Percentiles rank a stretch among this genome's conserved stretches.
These are phyloP conservation scores for Eurotiales sp. DNA, from an alignment of 2,329 filamentous ascomycete species.

Conservation along the genomic window DNA sequence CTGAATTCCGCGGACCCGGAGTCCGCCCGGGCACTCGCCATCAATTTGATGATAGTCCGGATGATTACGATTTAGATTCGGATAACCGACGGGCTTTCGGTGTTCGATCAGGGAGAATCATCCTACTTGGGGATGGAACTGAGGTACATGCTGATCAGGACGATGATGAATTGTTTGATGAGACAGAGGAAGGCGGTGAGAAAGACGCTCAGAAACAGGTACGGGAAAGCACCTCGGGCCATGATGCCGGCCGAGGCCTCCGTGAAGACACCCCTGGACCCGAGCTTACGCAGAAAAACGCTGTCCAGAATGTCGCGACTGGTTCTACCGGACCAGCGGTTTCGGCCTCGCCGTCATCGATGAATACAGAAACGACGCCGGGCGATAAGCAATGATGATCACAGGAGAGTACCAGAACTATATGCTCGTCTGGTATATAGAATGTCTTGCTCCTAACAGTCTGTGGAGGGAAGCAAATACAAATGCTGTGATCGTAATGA, in stretches of 20 bases:
- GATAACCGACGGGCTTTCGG: slow-evolving; percentile 63
- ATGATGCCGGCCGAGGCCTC: slow-evolving; percentile 30
- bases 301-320: slow-evolving; percentile 20
- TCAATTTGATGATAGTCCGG: slow-evolving; percentile 73
- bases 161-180: slow-evolving; percentile 92
- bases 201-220: slow-evolving; percentile 85
- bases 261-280: slow-evolving; percentile 53
- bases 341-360: slow-evolving; percentile 36
- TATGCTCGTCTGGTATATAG: slow-evolving; percentile 14
- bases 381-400: slow-evolving; percentile 16
- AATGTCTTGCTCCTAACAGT: slow-evolving; percentile 1
- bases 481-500: slow-evolving; percentile 11
- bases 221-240: slow-evolving; percentile 53
- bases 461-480: slow-evolving; percentile 16
- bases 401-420: too few relatives aligned
- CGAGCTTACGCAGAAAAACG: slow-evolving; percentile 31
- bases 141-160: slow-evolving; percentile 85
- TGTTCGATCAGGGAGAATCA: slow-evolving; percentile 76
- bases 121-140: slow-evolving; percentile 91
- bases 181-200: slow-evolving; percentile 77
- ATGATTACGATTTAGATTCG: slow-evolving; percentile 52
- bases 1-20: slow-evolving; percentile 79
- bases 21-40: slow-evolving; percentile 62
- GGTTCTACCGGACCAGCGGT: slow-evolving; percentile 22
- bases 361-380: slow-evolving; percentile 31